A percentile compares a stretch with the other conserved stretches of the same genome.
Evolutionary conservation across 371 early-diverging fungal species (phyloP).

Genomic region (Mucor mucedo): DNA sequence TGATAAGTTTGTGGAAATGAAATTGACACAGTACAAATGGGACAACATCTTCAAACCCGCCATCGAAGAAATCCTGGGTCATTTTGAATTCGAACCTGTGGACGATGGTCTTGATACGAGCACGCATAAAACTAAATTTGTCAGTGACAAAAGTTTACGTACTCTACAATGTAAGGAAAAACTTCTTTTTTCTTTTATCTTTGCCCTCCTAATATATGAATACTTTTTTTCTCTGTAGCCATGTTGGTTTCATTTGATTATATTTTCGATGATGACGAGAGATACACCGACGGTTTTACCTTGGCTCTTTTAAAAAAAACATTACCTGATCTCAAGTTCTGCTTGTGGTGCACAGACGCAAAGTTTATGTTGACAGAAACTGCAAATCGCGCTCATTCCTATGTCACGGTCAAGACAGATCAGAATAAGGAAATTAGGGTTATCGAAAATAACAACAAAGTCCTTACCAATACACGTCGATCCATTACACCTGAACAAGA

Average conservation of each 20-base stretch:
- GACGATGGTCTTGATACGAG: no score
- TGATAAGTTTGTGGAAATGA: constrained; percentile 25
- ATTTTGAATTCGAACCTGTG: no score
- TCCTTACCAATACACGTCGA: no score
- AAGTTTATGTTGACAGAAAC: no score
- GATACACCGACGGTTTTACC: constrained; percentile 47
- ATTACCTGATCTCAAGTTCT: neutral
- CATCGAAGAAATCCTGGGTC: no score
- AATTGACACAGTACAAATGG: constrained; percentile 20
- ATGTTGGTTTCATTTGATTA: constrained; percentile 38
- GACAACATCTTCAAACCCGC: no score
- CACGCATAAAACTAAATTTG: no score
- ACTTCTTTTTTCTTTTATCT: neutral
- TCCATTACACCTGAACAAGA: no score
- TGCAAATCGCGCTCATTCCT: neutral
- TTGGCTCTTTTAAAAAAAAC: constrained; percentile 43
- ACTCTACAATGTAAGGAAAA: neutral
- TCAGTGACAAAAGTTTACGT: no score
- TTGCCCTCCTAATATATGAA: neutral
- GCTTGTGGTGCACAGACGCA: neutral
- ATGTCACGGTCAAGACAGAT: neutral
- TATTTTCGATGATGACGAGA: constrained; percentile 31
- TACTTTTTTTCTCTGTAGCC: neutral
- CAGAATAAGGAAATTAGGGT: neutral
- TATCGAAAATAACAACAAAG: no score